These are phyloP conservation scores for Alternaria atra DNA, from an alignment of 2,329 filamentous ascomycete species.

Conservation along the genomic window DNA sequence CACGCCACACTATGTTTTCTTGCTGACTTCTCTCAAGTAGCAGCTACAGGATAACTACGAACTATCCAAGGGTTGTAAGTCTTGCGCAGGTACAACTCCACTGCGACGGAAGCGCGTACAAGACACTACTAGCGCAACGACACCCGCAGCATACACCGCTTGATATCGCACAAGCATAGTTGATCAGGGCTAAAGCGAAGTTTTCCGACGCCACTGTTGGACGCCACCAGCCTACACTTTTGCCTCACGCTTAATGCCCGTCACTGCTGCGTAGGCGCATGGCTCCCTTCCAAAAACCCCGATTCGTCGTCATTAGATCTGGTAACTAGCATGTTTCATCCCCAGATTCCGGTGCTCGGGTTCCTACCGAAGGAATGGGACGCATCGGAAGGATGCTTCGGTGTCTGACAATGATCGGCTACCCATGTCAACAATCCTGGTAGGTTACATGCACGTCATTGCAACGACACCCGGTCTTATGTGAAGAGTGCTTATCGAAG, in stretches of 20 bases:
- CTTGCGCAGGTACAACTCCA: slow-evolving; percentile 9
- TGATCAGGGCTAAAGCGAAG: slow-evolving; percentile 1
- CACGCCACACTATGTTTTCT: background rate
- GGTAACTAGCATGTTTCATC: slow-evolving; percentile 1
- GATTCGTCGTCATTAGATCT: slow-evolving; percentile 2
- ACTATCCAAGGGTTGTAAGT: background rate
- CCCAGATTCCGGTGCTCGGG: slow-evolving; percentile 18
- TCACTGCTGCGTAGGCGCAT: background rate
- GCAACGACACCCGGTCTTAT: slow-evolving; percentile 5
- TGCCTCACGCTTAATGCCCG: background rate
- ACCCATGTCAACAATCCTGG: slow-evolving; percentile 24
- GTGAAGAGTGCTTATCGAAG: background rate
- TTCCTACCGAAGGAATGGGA: slow-evolving; percentile 14
- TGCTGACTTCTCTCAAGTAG: background rate
- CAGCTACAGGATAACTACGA: background rate
- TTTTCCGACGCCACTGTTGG: background rate
- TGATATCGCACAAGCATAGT: background rate
- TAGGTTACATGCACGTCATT: slow-evolving; percentile 15
- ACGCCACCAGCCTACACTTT: slow-evolving; percentile 8
- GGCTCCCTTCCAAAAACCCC: background rate
- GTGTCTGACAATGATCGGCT: slow-evolving; percentile 16
- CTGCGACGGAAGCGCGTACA: slow-evolving; percentile 2
- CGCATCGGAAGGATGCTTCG: slow-evolving; percentile 14
- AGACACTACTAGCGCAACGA: slow-evolving; percentile 1
- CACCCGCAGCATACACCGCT: background rate